These are phyloP conservation scores for Dipodascopsis uninucleata DNA, from an alignment of 805 yeast genomes.

Conservation along the genomic window DNA sequence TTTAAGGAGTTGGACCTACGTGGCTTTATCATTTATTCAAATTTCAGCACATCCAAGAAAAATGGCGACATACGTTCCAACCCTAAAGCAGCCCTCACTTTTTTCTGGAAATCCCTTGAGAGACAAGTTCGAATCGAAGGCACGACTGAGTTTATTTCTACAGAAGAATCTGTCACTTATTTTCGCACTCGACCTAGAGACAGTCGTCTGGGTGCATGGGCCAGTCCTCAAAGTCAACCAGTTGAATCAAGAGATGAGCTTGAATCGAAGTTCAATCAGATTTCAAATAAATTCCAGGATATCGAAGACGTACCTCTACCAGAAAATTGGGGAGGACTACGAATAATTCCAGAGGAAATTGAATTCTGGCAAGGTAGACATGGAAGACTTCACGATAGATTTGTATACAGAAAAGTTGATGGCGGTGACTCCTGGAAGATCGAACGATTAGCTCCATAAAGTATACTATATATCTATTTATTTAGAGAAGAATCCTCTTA, in stretches of 20 bases:
- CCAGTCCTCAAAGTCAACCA: conserved; percentile 77
- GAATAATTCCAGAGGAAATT: conserved; percentile 81
- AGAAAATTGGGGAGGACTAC: conserved; percentile 91
- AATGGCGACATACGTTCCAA: conserved; percentile 66
- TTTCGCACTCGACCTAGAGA: conserved; percentile 88
- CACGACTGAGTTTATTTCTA: conserved; percentile 61
- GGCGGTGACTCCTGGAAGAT: conserved; percentile 16
- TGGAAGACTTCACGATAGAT: conserved; percentile 85
- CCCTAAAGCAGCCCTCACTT: conserved; percentile 75
- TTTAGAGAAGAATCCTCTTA: conserved; percentile 10
- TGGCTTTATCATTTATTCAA: conserved; percentile 81
- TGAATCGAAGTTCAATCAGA: conserved; percentile 48
- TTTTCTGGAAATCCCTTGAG: conserved; percentile 88
- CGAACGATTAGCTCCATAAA: conserved; percentile 21
- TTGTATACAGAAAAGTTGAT: conserved; percentile 34
- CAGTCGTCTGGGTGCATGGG: conserved; percentile 94
- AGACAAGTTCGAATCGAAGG: conserved; percentile 96
- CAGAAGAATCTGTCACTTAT: conserved; percentile 73
- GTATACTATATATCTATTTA: conserved; percentile 1
- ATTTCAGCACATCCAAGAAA: conserved; percentile 87
- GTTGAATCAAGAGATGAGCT: conserved; percentile 60
- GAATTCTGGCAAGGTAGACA: conserved; percentile 98
- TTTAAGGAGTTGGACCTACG: conserved; percentile 82
- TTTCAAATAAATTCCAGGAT: conserved; percentile 56
- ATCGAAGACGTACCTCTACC: conserved; percentile 78